Evolutionary conservation across 83 land plant species (phyloP), one percentile per base, ranked within the genome.

Genomic region (Thuja plicata): DNA sequence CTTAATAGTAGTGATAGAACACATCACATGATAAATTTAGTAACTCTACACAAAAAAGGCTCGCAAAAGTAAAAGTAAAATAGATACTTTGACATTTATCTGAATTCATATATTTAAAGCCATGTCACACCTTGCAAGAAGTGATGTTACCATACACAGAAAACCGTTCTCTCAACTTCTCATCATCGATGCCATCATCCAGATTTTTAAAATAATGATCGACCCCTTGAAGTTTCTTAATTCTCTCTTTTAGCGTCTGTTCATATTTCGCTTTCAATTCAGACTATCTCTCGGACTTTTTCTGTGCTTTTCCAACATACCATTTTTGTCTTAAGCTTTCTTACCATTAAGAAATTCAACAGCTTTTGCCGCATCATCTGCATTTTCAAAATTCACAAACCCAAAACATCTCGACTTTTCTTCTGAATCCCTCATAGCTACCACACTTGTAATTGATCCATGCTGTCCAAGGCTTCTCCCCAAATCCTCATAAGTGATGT

Each of bases 351-450:
- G 78, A 45, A 37, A 76, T 35, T 89, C 93, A 24, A 91, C 94
- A 11, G 93, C 93, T 70, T 88, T 91, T 32, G 94, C 91, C 4
- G 94, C 94, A 86, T 92, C 94, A 2, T 92, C 94, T 19, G 94
- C 77, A 85, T 89, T 87, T 88, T 92, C 93, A 88, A 91, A 92
- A 86, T 92, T 92, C n/a, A 92, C 94, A 89, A 92, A 92, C 0
- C 94, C 94, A 86, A 92, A 92, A 73, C 92, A 88, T 90, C 89
- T 92, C 3, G 93, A 92, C 86, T 91, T 92, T 57, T 92, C 94
- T n/a, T 92, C 93, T 15, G 21, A 88, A 79, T 92, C 94, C 83
- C 93, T 91, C 94, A 92, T 92, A 76, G 91, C 93, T 45, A 92
- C 94, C 0, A 93, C 94, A 66, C 94, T 92, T 77, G 93, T 92